Evolutionary conservation across 2,329 filamentous ascomycete genomes (phyloP).

Genomic region (Colletotrichum sp.): DNA sequence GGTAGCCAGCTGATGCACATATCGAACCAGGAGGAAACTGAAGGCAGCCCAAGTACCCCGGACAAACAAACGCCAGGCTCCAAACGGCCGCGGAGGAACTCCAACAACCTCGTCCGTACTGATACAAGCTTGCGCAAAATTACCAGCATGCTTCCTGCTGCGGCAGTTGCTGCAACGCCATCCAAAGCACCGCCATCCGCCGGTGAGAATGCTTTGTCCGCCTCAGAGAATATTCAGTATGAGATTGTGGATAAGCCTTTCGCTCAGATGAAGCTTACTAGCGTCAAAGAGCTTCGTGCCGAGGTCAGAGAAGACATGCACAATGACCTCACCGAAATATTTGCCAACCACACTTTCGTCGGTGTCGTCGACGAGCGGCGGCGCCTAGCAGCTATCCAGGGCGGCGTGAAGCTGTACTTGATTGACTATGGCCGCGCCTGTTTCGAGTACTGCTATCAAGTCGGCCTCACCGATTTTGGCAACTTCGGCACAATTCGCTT

Average conservation of each 20-base stretch:
- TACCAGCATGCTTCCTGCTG: conserved; percentile 87
- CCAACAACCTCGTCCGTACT: conserved; percentile 86
- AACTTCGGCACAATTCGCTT: conserved; percentile 91
- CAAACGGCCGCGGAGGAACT: conserved; percentile 44
- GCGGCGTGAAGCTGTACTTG: conserved; percentile 89
- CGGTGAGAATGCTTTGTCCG: conserved; percentile 39
- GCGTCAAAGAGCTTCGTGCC: conserved; percentile 82
- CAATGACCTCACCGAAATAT: conserved; percentile 83
- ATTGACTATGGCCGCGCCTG: conserved; percentile 89
- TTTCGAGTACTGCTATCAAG: conserved; percentile 93
- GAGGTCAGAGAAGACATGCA: conserved; percentile 84
- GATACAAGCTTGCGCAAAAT: conserved; percentile 92
- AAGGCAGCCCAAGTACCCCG: conserved; percentile 29
- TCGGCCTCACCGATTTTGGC: conserved; percentile 92
- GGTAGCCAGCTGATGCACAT: conserved; percentile 52
- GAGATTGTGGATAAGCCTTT: conserved; percentile 73
- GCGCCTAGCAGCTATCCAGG: conserved; percentile 90
- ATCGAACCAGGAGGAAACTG: conserved; percentile 25
- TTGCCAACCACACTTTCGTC: conserved; percentile 89
- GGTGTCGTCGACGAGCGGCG: conserved; percentile 88
- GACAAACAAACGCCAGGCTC: conserved; percentile 38
- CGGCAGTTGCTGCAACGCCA: conserved; percentile 32
- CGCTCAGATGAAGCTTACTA: conserved; percentile 76
- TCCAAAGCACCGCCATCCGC: background rate
- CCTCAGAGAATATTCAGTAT: conserved; percentile 67